A percentile compares a stretch with the other conserved stretches of the same genome.
These are phyloP conservation scores for Chloroidium sp. DNA, from an alignment of 163 green algal species.

Conservation along the genomic window DNA sequence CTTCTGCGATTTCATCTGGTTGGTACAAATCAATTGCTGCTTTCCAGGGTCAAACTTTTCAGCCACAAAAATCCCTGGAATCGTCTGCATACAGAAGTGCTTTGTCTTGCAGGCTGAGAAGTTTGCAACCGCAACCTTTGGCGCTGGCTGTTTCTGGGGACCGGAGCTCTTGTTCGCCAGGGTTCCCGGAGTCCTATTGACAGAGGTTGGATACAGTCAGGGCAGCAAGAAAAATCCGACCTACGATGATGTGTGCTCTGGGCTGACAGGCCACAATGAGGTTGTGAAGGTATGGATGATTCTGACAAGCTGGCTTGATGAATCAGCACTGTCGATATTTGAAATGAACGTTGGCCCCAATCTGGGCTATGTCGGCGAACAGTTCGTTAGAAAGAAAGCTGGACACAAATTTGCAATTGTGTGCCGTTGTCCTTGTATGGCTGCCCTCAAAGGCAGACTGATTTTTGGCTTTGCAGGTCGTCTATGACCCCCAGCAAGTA, in stretches of 20 bases:
- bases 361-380: no score
- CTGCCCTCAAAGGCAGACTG: no score
- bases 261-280: conserved; percentile 71
- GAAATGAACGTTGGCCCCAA: no score
- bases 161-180: conserved; percentile 62
- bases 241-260: conserved; percentile 67
- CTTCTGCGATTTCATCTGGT: background rate
- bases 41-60: background rate
- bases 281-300: conserved; percentile 45
- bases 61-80: background rate
- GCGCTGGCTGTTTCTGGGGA: conserved; percentile 62
- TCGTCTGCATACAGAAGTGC: background rate
- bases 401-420: no score
- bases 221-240: conserved; percentile 45
- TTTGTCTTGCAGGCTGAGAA: conserved; percentile 10
- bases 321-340: no score
- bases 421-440: no score
- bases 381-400: no score
- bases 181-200: conserved; percentile 50
- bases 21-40: background rate
- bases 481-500: no score
- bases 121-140: conserved; percentile 58
- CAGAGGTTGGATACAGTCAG: conserved; percentile 47
- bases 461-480: no score
- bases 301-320: no score